Conservation (phyloP, 2,329 filamentous ascomycete genomes). For the Diaporthe sp. region DNA sequence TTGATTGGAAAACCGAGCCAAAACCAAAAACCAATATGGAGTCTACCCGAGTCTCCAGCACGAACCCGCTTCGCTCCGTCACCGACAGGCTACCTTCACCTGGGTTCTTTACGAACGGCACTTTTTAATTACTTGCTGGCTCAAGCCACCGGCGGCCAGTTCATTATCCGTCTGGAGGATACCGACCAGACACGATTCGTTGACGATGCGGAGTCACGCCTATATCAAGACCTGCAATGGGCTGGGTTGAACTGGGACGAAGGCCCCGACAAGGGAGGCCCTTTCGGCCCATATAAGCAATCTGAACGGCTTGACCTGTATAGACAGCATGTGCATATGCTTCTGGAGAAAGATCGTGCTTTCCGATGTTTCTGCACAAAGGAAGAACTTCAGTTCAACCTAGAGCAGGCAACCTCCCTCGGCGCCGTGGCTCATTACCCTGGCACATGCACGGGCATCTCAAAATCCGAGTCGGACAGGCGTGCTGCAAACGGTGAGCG, state of each 20-base stretch:
- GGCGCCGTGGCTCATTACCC: conserved; percentile 62
- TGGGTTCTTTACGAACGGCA: conserved; percentile 91
- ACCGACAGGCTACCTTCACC: conserved; percentile 91
- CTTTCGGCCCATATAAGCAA: conserved; percentile 89
- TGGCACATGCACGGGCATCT: conserved; percentile 78
- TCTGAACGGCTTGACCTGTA: conserved; percentile 86
- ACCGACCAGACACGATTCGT: conserved; percentile 93
- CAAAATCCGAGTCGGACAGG: conserved; percentile 75
- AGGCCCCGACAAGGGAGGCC: conserved; percentile 85
- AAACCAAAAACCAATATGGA: conserved; percentile 39
- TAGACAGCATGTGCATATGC: conserved; percentile 73
- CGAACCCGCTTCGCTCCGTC: conserved; percentile 94
- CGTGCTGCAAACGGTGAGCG: conserved; percentile 76
- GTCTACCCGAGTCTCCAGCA: conserved; percentile 68
- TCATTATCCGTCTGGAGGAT: conserved; percentile 92
- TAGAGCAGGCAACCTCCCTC: conserved; percentile 51
- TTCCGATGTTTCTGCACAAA: conserved; percentile 94
- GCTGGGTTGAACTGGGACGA: conserved; percentile 94
- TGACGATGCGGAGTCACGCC: conserved; percentile 79
- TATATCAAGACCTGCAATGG: conserved; percentile 88
- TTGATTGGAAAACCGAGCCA: conserved; percentile 42
- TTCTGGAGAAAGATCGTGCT: conserved; percentile 79
- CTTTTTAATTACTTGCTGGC: conserved; percentile 97
- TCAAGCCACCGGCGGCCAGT: conserved; percentile 87
- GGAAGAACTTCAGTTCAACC: conserved; percentile 69